A percentile compares a stretch with the other conserved stretches of the same genome.
These are phyloP conservation scores for Aspergillus kassunensis DNA, from an alignment of 495 filamentous ascomycete species.

Conservation along the genomic window DNA sequence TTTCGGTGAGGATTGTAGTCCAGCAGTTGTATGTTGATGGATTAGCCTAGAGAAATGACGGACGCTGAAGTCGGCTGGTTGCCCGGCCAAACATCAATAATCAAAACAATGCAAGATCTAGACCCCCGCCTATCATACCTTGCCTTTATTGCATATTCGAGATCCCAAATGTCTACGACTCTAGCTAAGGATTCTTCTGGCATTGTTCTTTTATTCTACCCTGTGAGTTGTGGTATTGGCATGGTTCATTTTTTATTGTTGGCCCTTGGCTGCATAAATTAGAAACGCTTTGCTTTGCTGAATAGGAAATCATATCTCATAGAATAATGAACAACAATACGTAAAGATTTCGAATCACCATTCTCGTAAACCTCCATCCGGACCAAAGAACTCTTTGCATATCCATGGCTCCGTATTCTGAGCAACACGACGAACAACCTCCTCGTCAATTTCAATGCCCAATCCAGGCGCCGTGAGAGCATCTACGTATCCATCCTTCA, in stretches of 20 bases:
- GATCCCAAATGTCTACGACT: too few species aligned
- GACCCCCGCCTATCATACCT: too few species aligned
- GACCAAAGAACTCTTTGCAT: constrained; percentile 61
- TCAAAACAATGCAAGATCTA: too few species aligned
- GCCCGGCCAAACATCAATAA: constrained; percentile 6
- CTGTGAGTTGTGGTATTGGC: too few species aligned
- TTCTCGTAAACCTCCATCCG: constrained; percentile 68
- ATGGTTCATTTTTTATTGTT: too few species aligned
- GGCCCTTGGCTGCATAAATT: too few species aligned
- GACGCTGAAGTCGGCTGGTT: background rate
- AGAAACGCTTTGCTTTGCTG: too few species aligned
- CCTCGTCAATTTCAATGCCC: constrained; percentile 75
- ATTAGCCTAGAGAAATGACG: background rate
- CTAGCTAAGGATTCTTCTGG: too few species aligned
- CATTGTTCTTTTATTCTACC: too few species aligned
- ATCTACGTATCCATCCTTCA: constrained; percentile 65
- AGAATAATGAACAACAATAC: background rate
- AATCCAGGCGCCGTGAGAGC: constrained; percentile 59
- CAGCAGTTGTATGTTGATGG: background rate
- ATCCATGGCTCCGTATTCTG: constrained; percentile 52
- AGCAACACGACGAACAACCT: constrained; percentile 50
- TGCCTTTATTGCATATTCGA: too few species aligned
- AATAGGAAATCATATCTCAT: background rate
- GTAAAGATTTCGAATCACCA: constrained; percentile 47
- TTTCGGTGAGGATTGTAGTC: background rate